Evolutionary conservation across 805 yeast species (phyloP).

Genomic region (Huiozyma naganishii): DNA sequence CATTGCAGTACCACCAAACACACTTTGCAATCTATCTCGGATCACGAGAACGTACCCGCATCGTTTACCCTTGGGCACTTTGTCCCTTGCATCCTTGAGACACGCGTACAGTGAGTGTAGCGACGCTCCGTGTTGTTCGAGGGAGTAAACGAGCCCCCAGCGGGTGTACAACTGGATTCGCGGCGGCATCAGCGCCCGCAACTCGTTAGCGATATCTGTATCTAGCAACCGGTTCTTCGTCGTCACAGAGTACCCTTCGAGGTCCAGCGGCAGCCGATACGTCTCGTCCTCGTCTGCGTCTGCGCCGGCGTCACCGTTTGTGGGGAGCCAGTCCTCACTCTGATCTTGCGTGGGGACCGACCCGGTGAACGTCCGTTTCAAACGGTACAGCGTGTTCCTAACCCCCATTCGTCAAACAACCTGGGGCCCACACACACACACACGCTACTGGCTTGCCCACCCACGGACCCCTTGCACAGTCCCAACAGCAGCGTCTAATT

Average conservation of each 20-base stretch:
- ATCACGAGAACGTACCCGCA: conserved; percentile 66
- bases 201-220: conserved; percentile 59
- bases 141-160: conserved; percentile 73
- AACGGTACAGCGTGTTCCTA: conserved; percentile 1
- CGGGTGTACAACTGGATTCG: conserved; percentile 64
- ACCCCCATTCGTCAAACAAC: conserved; percentile 1
- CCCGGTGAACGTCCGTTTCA: conserved; percentile 1
- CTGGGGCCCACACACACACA: not conserved
- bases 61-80: conserved; percentile 4
- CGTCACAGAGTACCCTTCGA: conserved; percentile 48
- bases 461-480: too few species aligned
- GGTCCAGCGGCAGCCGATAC: conserved; percentile 44
- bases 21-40: conserved; percentile 48
- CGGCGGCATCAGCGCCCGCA: conserved; percentile 64
- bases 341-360: not conserved
- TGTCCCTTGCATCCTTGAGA: conserved; percentile 31
- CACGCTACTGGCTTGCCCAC: too few species aligned
- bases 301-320: not conserved
- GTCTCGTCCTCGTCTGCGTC: conserved; percentile 11
- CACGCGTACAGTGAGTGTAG: conserved; percentile 62
- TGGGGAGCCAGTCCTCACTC: not conserved
- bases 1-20: conserved; percentile 75
- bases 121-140: conserved; percentile 89
- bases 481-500: too few species aligned
- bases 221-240: conserved; percentile 52